Evolutionary conservation across 2,329 filamentous ascomycete genomes (phyloP).

Genomic region (Pseudogymnoascus sp.): DNA sequence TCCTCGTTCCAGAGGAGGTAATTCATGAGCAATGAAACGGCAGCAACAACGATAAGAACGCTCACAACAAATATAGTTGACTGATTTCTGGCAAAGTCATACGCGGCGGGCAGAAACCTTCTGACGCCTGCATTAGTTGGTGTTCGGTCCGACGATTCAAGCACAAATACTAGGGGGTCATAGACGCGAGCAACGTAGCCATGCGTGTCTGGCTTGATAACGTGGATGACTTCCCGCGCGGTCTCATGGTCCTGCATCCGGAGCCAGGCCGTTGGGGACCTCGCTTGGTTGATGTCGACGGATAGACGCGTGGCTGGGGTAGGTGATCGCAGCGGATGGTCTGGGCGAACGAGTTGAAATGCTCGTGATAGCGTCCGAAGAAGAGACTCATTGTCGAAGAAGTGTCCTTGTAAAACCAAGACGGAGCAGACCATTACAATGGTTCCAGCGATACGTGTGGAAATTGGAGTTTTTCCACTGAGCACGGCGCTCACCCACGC

Average conservation of each 20-base stretch:
- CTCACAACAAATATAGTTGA: conserved; percentile 51
- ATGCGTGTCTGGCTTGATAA: conserved; percentile 62
- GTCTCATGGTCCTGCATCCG: conserved; percentile 71
- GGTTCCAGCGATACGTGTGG: conserved; percentile 67
- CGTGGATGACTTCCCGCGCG: conserved; percentile 65
- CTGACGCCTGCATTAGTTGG: conserved; percentile 36
- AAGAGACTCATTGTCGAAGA: conserved; percentile 53
- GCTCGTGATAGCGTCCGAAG: conserved; percentile 30
- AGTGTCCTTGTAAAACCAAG: conserved; percentile 68
- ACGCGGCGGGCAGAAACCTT: conserved; percentile 47
- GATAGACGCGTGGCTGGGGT: conserved; percentile 35
- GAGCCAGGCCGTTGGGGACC: conserved; percentile 70
- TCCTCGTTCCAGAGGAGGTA: conserved; percentile 63
- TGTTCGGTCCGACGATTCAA: conserved; percentile 59
- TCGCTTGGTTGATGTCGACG: conserved; percentile 61
- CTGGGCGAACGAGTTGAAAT: conserved; percentile 16
- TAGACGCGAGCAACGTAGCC: conserved; percentile 68
- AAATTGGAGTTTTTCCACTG: conserved; percentile 56
- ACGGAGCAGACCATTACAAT: conserved; percentile 66
- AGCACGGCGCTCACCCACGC: conserved; percentile 55
- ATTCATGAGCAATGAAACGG: conserved; percentile 63
- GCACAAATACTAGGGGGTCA: conserved; percentile 65
- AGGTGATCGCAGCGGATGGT: conserved; percentile 12
- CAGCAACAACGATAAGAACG: conserved; percentile 53
- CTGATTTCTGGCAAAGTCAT: conserved; percentile 60